A percentile compares a stretch with the other conserved stretches of the same genome.
Conservation (phyloP, 2,329 filamentous ascomycete genomes). For the Biscogniauxia marginata region DNA sequence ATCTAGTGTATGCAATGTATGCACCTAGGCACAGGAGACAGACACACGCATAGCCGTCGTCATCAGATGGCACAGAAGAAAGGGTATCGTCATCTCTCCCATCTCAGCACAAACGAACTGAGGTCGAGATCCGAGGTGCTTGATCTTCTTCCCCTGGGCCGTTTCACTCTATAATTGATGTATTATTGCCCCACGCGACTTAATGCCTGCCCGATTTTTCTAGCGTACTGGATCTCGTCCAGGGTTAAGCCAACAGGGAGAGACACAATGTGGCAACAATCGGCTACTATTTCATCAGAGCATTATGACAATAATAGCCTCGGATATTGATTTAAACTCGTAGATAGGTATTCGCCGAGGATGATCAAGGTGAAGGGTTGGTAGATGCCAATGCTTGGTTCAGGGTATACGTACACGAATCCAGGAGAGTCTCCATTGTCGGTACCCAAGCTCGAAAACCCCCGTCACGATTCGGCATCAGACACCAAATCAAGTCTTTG, state of each 20-base stretch:
- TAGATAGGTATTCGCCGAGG: background rate
- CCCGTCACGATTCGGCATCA: background rate
- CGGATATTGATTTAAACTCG: background rate
- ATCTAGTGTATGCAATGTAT: background rate
- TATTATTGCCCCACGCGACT: conserved; percentile 14
- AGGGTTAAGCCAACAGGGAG: background rate
- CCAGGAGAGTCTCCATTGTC: background rate
- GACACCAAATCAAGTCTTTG: background rate
- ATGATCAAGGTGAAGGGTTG: background rate
- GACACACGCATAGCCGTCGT: background rate
- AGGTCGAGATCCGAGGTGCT: conserved; percentile 18
- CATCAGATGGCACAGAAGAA: background rate
- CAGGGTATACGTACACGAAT: no score
- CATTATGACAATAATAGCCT: background rate
- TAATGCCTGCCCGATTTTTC: conserved; percentile 7
- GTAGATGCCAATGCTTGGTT: no score
- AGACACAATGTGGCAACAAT: background rate
- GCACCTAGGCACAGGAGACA: background rate
- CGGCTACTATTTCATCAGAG: background rate
- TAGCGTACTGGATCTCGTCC: conserved; percentile 2
- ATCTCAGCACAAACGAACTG: background rate
- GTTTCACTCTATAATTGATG: conserved; percentile 22
- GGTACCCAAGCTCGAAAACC: no score
- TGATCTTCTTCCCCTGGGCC: conserved; percentile 12
- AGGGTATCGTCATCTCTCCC: background rate